Evolutionary conservation across 78 protist species (phyloP), one percentile per base, ranked within the genome.

Genomic region (Planoprotostelium fungivorum): DNA sequence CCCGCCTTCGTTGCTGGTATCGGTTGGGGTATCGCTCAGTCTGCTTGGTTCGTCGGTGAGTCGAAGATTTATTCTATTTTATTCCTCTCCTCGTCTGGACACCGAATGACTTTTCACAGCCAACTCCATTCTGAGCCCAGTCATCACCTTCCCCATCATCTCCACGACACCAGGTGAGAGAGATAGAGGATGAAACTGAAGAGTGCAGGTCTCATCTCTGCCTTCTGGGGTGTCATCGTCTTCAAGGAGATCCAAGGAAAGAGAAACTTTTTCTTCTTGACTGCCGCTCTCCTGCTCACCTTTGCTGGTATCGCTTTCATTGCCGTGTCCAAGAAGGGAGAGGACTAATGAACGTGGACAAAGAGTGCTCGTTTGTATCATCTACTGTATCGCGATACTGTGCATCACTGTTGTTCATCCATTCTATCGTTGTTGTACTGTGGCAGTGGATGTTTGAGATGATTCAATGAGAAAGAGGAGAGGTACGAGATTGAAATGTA

Each of bases 201-300:
- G n/a, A n/a, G n/a, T n/a, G n/a, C n/a, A n/a, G n/a, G 35, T 96
- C 34, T 94, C 84, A 89, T 95, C 34, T 89, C 96, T 0, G 85
- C 94, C 1, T 39, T 93, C 29, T 94, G 96, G 96, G 92, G 95
- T 38, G 91, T 95, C 23, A 31, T 93, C 23, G 88, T 89, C 37
- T 97, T 97, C 35, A 88, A 85, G n/a, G 98, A 97, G 88, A 96
- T 97, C 34, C 86, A 38, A 37, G 98, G 98, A 36, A 36, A 34
- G 37, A 83, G 89, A 63, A 97, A 97, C 92, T 89, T 88, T 29
- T 28, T 91, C 84, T 1, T 92, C 29, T 92, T 97, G 34, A 63
- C 73, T 38, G 51, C 31, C 0, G 89, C 96, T 29, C 91, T 96
- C 63, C 0, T 86, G 35, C 90, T 90, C 38, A 86, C 90, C 28